Percentiles rank a stretch among this genome's conserved stretches.
phyloP scores from a whole-genome alignment of 2,329 filamentous ascomycete species.

The Pyrenophora graminea region DNA sequence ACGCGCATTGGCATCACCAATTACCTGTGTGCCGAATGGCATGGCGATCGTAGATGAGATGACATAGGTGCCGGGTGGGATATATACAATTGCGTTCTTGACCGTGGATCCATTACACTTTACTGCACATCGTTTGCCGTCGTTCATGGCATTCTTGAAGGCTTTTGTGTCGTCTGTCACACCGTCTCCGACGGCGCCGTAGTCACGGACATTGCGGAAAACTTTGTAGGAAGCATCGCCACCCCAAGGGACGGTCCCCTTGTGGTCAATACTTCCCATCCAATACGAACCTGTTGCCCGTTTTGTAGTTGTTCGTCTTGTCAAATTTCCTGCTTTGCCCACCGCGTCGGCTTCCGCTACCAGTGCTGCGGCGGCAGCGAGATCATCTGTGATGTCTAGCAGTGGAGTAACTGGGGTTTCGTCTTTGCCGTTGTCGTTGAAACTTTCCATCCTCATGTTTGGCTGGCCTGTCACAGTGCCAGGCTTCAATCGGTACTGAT shows the following conservation, averaged over 20 bases:
- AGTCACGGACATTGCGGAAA: neutral
- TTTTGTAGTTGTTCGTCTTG: no score
- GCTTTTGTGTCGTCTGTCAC: slow-evolving; percentile 1
- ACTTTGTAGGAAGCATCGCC: neutral
- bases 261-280: neutral
- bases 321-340: no score
- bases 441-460: no score
- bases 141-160: neutral
- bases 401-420: no score
- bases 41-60: neutral
- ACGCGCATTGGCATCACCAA: neutral
- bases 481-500: no score
- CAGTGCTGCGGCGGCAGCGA: no score
- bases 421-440: no score
- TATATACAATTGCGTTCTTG: neutral
- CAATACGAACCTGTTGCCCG: neutral
- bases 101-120: neutral
- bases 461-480: no score
- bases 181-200: neutral
- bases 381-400: no score
- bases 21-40: neutral
- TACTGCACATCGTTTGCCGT: neutral
- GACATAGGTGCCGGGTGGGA: slow-evolving; percentile 1
- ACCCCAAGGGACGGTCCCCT: neutral
- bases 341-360: no score